Evolutionary conservation across 2,329 filamentous ascomycete species (phyloP).

Genomic region (Sphaerostilbella broomeana): DNA sequence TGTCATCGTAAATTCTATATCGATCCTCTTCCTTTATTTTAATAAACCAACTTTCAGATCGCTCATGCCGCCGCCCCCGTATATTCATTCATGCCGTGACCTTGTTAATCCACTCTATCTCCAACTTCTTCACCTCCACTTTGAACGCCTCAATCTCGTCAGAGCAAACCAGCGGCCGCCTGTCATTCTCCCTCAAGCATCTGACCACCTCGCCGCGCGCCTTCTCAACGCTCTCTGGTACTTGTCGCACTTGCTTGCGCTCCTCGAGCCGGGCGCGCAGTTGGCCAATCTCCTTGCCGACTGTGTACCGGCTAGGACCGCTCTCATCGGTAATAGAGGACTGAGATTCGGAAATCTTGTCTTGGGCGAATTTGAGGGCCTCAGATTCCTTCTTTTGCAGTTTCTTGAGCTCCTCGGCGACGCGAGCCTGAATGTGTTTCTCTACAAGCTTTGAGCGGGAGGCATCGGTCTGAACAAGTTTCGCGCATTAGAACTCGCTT

Average conservation of each 20-base stretch:
- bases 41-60: too few relatives aligned
- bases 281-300: slow-evolving; percentile 53
- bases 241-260: slow-evolving; percentile 57
- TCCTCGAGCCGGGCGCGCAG: slow-evolving; percentile 54
- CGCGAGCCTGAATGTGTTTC: slow-evolving; percentile 80
- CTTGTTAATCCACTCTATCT: slow-evolving; percentile 82
- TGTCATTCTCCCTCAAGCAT: slow-evolving; percentile 78
- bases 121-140: slow-evolving; percentile 77
- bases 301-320: slow-evolving; percentile 37
- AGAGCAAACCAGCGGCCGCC: slow-evolving; percentile 89
- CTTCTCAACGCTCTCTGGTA: slow-evolving; percentile 65
- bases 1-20: slow-evolving; percentile 1
- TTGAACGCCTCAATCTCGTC: slow-evolving; percentile 87
- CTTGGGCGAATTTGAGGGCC: slow-evolving; percentile 61
- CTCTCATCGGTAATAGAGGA: slow-evolving; percentile 43
- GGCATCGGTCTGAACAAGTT: slow-evolving; percentile 65
- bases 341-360: slow-evolving; percentile 57
- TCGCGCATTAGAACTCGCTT: slow-evolving; percentile 5
- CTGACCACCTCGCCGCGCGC: slow-evolving; percentile 70
- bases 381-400: slow-evolving; percentile 65
- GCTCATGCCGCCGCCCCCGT: too few relatives aligned
- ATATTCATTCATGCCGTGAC: slow-evolving; percentile 55
- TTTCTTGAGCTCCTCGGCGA: slow-evolving; percentile 75
- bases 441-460: slow-evolving; percentile 79
- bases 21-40: background rate